Base-by-base conservation (phyloP, 495 filamentous ascomycete genomes). In the Podospora pseudopauciseta region DNA sequence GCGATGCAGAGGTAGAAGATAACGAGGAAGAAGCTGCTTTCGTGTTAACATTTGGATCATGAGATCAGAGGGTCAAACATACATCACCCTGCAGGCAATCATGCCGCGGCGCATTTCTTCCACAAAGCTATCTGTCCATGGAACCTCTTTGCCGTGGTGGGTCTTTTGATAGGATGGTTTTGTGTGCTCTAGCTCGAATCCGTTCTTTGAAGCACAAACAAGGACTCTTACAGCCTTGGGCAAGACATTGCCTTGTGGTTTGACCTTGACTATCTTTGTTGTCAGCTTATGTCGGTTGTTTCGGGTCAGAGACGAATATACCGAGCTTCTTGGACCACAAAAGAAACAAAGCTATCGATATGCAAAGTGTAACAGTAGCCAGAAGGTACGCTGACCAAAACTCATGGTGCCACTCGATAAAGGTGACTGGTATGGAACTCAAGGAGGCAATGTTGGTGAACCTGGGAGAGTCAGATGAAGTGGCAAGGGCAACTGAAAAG, bases 1-100 rank as follows among this genome's bases (percentile, higher is more conserved):
- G 78, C 83, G 54, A 80, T 73, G 67, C 84, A 79, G 34, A 89
- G 81, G 83, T 85, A 89, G 74, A 83, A 88, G 15, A 89, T 74
- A 30, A 83, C 83, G 67, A 83, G 83, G 72, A 82, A 86, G 64
- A 84, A 74, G 67, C 73, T 77, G 64, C n/a, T 0, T 4, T 57
- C 20, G 23, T 23, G 23, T 23, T 23, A 23, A 23, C 23, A 23
- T 0, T 23, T 23, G 23, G 23, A 23, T 23, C 23, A 23, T 23
- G 23, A 23, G 23, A 23, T 19, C 19, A 20, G 19, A 20, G 13
- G 5, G 7, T 9, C 55, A 28, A 39, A 19, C 74, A 68, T 71
- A 82, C 80, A 85, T 78, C 23, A 86, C 81, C 39, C 76, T 75
- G 65, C 81, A 83, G 23, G 79, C 80, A 60, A 83, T 63, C 2